phyloP scores from a whole-genome alignment of 306 rosid species.

The Citrullus mucosospermus region DNA sequence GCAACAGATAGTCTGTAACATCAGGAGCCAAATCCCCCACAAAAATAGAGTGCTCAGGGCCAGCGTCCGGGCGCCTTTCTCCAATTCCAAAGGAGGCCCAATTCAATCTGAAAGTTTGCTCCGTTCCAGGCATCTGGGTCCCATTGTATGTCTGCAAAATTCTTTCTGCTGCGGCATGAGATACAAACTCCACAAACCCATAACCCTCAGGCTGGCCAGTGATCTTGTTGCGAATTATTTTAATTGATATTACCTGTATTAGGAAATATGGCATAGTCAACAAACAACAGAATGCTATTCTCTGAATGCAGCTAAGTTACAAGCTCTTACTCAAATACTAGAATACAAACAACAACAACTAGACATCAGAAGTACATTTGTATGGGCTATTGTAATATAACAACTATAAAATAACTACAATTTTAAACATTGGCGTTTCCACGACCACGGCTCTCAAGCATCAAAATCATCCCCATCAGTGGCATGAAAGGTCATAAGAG shows the following conservation, averaged over 20 bases:
- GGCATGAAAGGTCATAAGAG: neutral
- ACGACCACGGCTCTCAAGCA: neutral
- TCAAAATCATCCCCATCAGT: neutral
- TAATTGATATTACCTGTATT: conserved; percentile 57
- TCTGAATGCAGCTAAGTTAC: neutral
- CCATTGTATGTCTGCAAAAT: conserved; percentile 71
- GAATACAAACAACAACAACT: neutral
- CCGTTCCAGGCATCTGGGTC: conserved; percentile 78
- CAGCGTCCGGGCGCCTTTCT: conserved; percentile 67
- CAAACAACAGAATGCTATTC: neutral
- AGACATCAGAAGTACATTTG: neutral
- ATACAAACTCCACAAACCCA: conserved; percentile 77
- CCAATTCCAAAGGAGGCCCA: conserved; percentile 96
- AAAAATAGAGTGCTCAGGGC: conserved; percentile 83
- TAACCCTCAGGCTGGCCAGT: conserved; percentile 85
- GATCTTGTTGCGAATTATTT: conserved; percentile 76
- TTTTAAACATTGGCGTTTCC: neutral
- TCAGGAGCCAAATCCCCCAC: conserved; percentile 91
- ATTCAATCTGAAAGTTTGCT: conserved; percentile 63
- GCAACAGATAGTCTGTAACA: conserved; percentile 74
- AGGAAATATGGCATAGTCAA: neutral
- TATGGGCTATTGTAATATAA: neutral
- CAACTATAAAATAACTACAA: neutral
- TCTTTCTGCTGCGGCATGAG: conserved; percentile 80
- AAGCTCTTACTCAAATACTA: neutral